A percentile compares a stretch with the other conserved stretches of the same genome.
These are phyloP conservation scores for Colletotrichum orbiculare DNA, from an alignment of 2,329 filamentous ascomycete genomes.

Conservation along the genomic window DNA sequence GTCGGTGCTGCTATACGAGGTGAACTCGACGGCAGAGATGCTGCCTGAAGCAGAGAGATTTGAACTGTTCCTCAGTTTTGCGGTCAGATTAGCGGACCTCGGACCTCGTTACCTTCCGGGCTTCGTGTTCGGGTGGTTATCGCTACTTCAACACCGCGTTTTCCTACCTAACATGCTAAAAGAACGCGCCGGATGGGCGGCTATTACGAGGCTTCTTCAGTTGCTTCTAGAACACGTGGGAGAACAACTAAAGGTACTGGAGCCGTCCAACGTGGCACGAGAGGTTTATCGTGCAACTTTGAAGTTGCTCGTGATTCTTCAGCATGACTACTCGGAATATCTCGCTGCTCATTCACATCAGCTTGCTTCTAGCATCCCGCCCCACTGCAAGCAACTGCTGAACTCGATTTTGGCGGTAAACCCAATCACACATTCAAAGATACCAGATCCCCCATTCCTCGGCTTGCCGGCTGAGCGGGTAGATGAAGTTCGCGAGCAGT, in stretches of 20 bases:
- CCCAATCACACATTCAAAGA: conserved; percentile 74
- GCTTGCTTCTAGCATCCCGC: conserved; percentile 83
- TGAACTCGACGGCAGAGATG: conserved; percentile 69
- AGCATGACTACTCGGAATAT: conserved; percentile 96
- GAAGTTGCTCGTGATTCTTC: conserved; percentile 84
- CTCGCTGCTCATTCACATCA: conserved; percentile 86
- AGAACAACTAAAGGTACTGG: conserved; percentile 80
- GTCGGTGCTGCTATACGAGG: conserved; percentile 82
- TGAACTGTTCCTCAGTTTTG: conserved; percentile 79
- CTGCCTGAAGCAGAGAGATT: conserved; percentile 69
- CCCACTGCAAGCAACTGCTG: conserved; percentile 86
- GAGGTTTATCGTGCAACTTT: conserved; percentile 87
- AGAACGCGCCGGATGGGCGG: conserved; percentile 78
- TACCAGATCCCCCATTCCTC: conserved; percentile 77
- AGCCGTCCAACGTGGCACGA: conserved; percentile 76
- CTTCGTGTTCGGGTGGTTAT: conserved; percentile 88
- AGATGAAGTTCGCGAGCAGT: conserved; percentile 77
- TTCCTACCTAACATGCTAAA: conserved; percentile 82
- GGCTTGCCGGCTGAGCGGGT: conserved; percentile 81
- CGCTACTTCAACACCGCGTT: conserved; percentile 83
- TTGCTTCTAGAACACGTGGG: conserved; percentile 79
- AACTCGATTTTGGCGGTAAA: conserved; percentile 89
- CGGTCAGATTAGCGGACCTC: conserved; percentile 76
- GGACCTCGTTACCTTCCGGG: conserved; percentile 82
- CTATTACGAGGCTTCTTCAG: conserved; percentile 79